Base-by-base conservation (phyloP, 768 basidiomycete species). In the Trametes villosa region DNA sequence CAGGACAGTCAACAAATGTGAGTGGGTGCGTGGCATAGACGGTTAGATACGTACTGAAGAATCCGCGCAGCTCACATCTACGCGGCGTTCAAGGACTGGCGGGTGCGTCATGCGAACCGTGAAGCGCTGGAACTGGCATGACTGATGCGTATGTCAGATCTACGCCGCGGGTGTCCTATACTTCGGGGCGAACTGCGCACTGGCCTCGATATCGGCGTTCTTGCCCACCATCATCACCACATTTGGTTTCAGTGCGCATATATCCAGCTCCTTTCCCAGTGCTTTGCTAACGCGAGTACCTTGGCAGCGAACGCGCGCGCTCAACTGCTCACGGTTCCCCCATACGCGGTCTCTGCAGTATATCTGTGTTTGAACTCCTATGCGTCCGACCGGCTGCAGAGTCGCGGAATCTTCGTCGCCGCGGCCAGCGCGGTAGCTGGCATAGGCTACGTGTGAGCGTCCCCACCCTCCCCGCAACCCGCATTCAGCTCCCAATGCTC, bases 201-300 rank as follows among this genome's bases (percentile, higher is more conserved):
- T 92, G 17, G 86, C 89, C n/a, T 89, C 91, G 9, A 88, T 88
- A 34, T 86, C 87, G 24, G 90, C 91, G 0, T 94, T 94, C 76
- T 75, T 94, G 54, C 92, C 92, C 2, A 93, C 91, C 2, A 91
- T 94, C 67, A 84, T 94, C 44, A 79, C 77, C 42, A 89, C 87
- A 0, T 85, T 92, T 57, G 89, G 89, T 33, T 86, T 81, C 65
- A 83, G 90, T 91, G 57, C 47, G 89, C 76, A 75, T 74, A n/a
- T n/a, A n/a, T 0, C 83, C 88, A 57, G 85, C 84, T 30, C 83
- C 79, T 58, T 80, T 86, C 87, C 17, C 15, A 51, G 42, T 86
- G 74, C 26, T 34, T 36, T 45, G 33, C 13, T 53, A 15, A 34
- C 17, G 42, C 55, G 31, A 57, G 66, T 53, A 68, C 38, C 42